Conservation (phyloP, 306 rosid species). For the Calophaca sinica region DNA sequence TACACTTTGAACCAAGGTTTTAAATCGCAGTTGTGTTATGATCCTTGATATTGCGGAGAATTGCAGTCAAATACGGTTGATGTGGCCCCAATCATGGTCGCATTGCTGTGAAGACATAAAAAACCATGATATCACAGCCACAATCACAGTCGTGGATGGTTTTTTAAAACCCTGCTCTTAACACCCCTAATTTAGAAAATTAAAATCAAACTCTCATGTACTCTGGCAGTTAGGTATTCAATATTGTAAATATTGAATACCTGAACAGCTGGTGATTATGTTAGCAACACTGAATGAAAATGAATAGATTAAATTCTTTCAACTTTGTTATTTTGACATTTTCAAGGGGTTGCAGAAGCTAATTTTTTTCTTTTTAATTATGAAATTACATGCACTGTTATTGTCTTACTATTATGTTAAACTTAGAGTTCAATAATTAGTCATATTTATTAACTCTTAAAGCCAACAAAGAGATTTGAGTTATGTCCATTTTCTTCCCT, state of each 20-base stretch:
- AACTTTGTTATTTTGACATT: conserved; percentile 13
- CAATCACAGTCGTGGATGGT: too few species aligned
- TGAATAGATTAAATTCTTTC: neutral
- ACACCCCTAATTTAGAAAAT: neutral
- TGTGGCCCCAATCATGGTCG: too few species aligned
- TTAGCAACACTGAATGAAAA: neutral
- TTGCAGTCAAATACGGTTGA: too few species aligned
- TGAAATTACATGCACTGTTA: neutral
- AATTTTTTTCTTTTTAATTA: neutral
- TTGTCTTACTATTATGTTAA: too few species aligned
- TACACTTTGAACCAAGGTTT: neutral
- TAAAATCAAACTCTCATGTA: neutral
- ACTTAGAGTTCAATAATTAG: neutral
- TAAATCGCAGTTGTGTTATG: too few species aligned
- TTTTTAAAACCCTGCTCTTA: too few species aligned
- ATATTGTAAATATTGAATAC: neutral
- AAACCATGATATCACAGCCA: too few species aligned
- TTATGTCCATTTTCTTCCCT: neutral
- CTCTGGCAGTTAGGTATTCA: neutral
- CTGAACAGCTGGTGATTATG: conserved; percentile 1
- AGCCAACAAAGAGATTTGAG: conserved; percentile 1
- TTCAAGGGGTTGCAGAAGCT: conserved; percentile 9
- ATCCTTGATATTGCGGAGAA: too few species aligned
- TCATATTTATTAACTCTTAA: neutral
- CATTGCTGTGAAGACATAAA: too few species aligned